Evolutionary conservation across 306 rosid genomes (phyloP).

Genomic region (Quercus cerris): DNA sequence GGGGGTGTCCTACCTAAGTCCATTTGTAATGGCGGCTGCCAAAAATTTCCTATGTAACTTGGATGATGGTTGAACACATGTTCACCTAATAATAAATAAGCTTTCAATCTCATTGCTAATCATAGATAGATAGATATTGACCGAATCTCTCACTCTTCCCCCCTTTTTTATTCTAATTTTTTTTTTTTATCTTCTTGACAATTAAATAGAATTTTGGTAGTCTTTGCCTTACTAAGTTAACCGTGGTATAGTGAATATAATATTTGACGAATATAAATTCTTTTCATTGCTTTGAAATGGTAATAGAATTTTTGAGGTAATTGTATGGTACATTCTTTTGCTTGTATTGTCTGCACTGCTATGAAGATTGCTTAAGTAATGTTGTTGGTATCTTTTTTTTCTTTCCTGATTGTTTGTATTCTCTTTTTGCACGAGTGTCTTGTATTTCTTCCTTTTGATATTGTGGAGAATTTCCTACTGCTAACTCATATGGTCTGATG

Average conservation of each 20-base stretch:
- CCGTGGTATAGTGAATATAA: too few species aligned
- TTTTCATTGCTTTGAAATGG: too few species aligned
- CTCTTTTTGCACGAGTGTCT: not conserved
- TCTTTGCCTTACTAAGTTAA: too few species aligned
- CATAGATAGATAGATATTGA: not conserved
- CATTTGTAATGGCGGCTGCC: not conserved
- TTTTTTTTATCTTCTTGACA: too few species aligned
- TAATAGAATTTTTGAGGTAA: too few species aligned
- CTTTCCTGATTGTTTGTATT: not conserved
- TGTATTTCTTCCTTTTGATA: not conserved
- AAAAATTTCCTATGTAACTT: not conserved
- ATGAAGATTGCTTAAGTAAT: not conserved
- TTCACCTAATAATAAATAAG: not conserved
- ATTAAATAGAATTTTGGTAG: too few species aligned
- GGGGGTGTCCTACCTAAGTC: not conserved
- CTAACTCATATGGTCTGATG: conserved; percentile 25
- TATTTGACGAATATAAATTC: too few species aligned
- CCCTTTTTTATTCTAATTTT: too few species aligned
- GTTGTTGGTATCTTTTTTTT: not conserved
- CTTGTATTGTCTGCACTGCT: not conserved
- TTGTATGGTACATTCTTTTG: not conserved
- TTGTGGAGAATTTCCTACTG: not conserved
- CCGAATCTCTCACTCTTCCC: too few species aligned
- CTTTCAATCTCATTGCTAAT: not conserved
- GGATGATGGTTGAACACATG: not conserved